These are phyloP conservation scores for Globisporangium cederbergense DNA, from an alignment of 352 stramenopile genomes.

Conservation along the genomic window DNA sequence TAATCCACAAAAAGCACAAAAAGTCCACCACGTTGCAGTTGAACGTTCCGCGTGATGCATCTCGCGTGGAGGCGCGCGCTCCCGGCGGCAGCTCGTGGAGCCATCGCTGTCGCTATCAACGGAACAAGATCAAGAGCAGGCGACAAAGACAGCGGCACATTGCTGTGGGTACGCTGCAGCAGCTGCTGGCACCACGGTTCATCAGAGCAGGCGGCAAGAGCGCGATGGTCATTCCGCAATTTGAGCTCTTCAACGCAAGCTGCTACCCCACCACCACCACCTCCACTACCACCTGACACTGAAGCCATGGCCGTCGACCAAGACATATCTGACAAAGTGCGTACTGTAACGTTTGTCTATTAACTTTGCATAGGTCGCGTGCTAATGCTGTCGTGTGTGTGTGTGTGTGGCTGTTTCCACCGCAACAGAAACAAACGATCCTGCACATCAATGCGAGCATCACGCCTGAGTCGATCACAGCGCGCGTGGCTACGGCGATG, in stretches of 20 bases:
- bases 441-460: conserved; percentile 80
- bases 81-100: not conserved
- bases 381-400: not conserved
- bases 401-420: not conserved
- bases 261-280: not conserved
- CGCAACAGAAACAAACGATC: conserved; percentile 58
- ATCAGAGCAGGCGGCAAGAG: not conserved
- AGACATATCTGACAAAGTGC: conserved; percentile 10
- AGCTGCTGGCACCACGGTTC: not conserved
- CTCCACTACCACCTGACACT: not conserved
- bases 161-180: not conserved
- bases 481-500: conserved; percentile 62
- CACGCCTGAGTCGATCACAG: conserved; percentile 66
- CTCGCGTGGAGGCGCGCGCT: conserved; percentile 6
- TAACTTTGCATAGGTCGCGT: not conserved
- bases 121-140: not conserved
- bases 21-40: conserved; percentile 7
- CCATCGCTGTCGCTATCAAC: not conserved
- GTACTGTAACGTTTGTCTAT: not conserved
- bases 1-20: no score
- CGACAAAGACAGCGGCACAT: not conserved
- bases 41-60: not conserved
- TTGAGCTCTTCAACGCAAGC: not conserved
- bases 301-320: conserved; percentile 7
- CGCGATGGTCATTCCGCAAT: conserved; percentile 3